Evolutionary conservation across 2,329 filamentous ascomycete genomes (phyloP), one percentile per base, ranked within the genome.

Genomic region (Fusarium xyrophilum): DNA sequence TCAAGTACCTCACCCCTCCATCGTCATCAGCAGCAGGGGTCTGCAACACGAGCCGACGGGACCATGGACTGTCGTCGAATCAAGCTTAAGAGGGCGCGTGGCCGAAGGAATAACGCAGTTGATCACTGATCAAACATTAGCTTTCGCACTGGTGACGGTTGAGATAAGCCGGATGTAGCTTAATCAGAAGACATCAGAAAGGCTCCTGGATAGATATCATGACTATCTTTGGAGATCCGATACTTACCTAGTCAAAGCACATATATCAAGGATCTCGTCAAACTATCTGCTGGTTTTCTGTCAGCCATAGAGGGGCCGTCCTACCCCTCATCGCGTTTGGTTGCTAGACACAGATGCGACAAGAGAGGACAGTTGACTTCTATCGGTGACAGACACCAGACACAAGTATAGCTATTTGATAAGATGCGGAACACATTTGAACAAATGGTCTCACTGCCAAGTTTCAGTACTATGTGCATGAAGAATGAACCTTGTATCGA

Each of bases 1-100:
- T 21, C 36, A 66, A 62, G 72, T 74, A 74, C 58, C 67, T 60
- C 60, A 35, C 66, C 69, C 66, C 68, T 71, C 65, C 60, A 69
- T 68, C 33, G 38, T 48, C 17, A 47, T 32, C 17, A 46, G 51
- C 38, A 54, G 36, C 70, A 70, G 56, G 72, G 72, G 72, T 74
- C 56, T 71, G 71, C 58, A 62, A 74, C 72, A 70, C 56, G 36
- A 66, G 54, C 59, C 47, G 53, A 65, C 55, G 50, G 48, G 47
- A 35, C 56, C 44, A 62, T 56, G 53, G 67, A 55, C 36, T 57
- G 55, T 47, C 33, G 52, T 69, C 56, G 57, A 71, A 69, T 39
- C 57, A 71, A 71, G 61, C 65, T 63, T 66, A 54, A 60, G 56
- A 60, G 60, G 35, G 55, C 59, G 60, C 42, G 50, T 63, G 58